Conservation (phyloP, 257 asterid species). For the Datura wrightii region DNA sequence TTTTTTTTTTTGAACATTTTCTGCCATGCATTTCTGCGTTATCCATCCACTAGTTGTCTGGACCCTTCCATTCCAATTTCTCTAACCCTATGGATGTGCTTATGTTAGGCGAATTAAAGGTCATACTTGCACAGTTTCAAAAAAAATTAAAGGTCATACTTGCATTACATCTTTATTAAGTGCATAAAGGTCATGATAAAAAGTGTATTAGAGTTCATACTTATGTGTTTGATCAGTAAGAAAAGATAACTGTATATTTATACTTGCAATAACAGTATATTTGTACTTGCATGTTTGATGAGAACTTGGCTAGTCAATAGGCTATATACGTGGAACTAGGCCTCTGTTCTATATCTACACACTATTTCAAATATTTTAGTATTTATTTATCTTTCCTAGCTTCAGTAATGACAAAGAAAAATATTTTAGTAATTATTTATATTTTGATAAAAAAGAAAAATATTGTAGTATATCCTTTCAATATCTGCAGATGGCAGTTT, state of each 20-base stretch:
- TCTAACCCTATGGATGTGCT: background rate
- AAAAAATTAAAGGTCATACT: background rate
- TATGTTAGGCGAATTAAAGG: background rate
- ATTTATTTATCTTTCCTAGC: no score
- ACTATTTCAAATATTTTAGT: background rate
- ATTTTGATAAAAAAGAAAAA: background rate
- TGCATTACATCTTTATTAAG: background rate
- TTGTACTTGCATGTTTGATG: conserved; percentile 3
- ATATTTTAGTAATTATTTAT: background rate
- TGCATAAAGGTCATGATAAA: background rate
- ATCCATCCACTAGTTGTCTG: background rate
- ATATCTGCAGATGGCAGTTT: no score
- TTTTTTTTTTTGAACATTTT: background rate
- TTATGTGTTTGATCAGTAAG: background rate
- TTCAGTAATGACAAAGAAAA: background rate
- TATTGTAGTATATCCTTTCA: background rate
- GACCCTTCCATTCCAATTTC: background rate
- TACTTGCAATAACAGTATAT: no score
- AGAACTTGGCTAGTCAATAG: background rate
- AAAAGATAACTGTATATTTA: background rate
- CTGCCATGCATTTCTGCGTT: background rate
- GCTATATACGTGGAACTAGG: background rate
- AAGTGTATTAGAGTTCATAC: background rate
- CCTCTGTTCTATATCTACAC: background rate
- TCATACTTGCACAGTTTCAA: no score